Base-by-base conservation (phyloP, 2,329 filamentous ascomycete genomes). In the Pseudopithomyces maydicus region DNA sequence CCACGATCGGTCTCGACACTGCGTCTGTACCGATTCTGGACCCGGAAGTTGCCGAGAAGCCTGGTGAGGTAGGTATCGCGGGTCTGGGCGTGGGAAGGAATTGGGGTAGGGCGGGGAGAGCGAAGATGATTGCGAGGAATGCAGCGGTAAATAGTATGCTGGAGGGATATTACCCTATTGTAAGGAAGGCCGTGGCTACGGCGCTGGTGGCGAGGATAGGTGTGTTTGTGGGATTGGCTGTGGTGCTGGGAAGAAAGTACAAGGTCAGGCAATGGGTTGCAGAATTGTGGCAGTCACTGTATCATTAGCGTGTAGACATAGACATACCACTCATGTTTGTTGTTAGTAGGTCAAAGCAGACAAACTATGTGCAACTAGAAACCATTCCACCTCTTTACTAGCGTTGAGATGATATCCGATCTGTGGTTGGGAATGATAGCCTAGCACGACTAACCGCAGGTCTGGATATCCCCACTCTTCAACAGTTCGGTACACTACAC, bases 111-210 rank as follows among this genome's bases (percentile, higher is more conserved):
- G 65, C 69, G 33, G 62, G 73, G 46, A 56, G 74, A 58, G 66
- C 70, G 42, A 71, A 74, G 69, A 70, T 78, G 73, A 67, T 77
- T 61, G 64, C 68, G 6, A 62, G 74, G 52, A 73, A 72, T 1
- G 73, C 74, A 14, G 78, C 78, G 10, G 80, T 83, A 2, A 77
- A 80, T 39, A 78, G 77, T 0, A 77, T 83, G 75, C 67, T 84
- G 6, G 80, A 83, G 62, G 82, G 82, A 12, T 84, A 84, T 56
- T 83, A 83, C 66, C 79, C 81, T 45, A 76, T 82, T 56, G 76
- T 84, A 17, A 71, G 80, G 52, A 76, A 69, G 61, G 80, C 80
- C 3, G 80, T 84, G 3, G 74, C 75, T 15, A 67, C 77, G 11
- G 76, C 79, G 8, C 63, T 82, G 50, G 61, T 77, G 1, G 76